A percentile compares a stretch with the other conserved stretches of the same genome.
phyloP scores from a whole-genome alignment of 2,329 filamentous ascomycete genomes.

The Cladosporium sp. region DNA sequence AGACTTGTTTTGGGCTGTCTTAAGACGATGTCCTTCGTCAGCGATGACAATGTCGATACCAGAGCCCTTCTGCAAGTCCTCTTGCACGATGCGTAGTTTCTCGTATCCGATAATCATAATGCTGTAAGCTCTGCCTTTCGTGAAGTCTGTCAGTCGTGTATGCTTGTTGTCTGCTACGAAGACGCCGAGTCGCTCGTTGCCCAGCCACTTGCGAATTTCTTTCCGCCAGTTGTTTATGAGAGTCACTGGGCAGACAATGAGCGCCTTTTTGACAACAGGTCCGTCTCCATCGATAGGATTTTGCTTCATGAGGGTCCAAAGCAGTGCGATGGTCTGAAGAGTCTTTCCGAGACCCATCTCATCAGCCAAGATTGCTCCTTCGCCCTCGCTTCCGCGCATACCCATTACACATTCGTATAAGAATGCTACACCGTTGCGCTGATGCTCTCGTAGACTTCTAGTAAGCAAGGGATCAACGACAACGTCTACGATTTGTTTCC shows the following conservation, averaged over 20 bases:
- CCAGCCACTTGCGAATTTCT: constrained; percentile 71
- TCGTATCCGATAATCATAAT: constrained; percentile 74
- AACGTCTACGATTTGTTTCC: constrained; percentile 66
- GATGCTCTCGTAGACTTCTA: constrained; percentile 62
- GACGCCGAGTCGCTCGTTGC: constrained; percentile 65
- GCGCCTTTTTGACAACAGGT: constrained; percentile 64
- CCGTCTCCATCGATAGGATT: constrained; percentile 58
- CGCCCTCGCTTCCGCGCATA: constrained; percentile 60
- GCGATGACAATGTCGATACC: constrained; percentile 67
- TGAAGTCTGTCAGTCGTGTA: constrained; percentile 63
- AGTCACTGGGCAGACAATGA: constrained; percentile 70
- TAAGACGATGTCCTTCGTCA: constrained; percentile 66
- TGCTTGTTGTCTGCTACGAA: constrained; percentile 60
- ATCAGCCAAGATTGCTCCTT: constrained; percentile 68
- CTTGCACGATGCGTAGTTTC: constrained; percentile 61
- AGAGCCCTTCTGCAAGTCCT: constrained; percentile 58
- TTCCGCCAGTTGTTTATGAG: constrained; percentile 70
- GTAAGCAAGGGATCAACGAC: constrained; percentile 65
- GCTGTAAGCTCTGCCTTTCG: constrained; percentile 62
- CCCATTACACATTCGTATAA: constrained; percentile 75
- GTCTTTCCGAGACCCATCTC: constrained; percentile 76
- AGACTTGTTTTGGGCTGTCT: constrained; percentile 66
- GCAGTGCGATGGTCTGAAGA: constrained; percentile 64
- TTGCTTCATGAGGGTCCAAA: constrained; percentile 71
- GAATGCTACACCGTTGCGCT: constrained; percentile 66